Base-by-base conservation (phyloP, 257 asterid species). In the Solanum lycopersicoides region DNA sequence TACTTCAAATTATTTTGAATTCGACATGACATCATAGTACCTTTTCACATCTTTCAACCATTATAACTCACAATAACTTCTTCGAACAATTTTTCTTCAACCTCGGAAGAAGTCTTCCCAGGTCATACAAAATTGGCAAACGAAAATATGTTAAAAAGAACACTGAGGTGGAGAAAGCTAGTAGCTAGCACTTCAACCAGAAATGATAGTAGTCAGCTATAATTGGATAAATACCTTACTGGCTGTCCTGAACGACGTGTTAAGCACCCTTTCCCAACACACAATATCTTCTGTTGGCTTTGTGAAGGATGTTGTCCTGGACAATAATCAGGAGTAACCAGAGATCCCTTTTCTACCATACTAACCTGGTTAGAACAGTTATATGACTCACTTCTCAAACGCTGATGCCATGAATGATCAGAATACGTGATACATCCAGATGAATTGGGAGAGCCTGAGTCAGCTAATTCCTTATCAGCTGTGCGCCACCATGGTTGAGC, bases 401-500 rank as follows among this genome's bases (percentile, higher is more conserved):
- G 72, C 89, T 68, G 89, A 87, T 72, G 86, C 83, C 86, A 88
- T 34, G 86, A 90, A 82, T 85, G 85, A 88, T 89, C 88, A 50
- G 84, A 83, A 80, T 83, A 68, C 25, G 32, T 86, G 82, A 90
- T 76, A 30, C 77, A 76, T 50, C 82, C 90, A 82, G 89, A 87
- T 74, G 94, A 85, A 4, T 80, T 69, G 86, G 72, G 92, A 91
- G 92, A 91, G 89, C 88, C 89, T 84, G 91, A 89, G 25, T 88
- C 76, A 28, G 90, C 60, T 56, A 89, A 92, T 75, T 89, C 90
- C 47, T 88, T 93, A 84, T 91, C 92, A 91, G 91, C 91, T 15
- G 93, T 80, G 80, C 92, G 90, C 96, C 96, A 94, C 96, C 96
- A 94, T 4, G 96, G 96, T 72, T 91, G 93, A 20, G 89, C 86